Evolutionary conservation across 2,329 filamentous ascomycete species (phyloP).

Genomic region (Eurotiales sp.): DNA sequence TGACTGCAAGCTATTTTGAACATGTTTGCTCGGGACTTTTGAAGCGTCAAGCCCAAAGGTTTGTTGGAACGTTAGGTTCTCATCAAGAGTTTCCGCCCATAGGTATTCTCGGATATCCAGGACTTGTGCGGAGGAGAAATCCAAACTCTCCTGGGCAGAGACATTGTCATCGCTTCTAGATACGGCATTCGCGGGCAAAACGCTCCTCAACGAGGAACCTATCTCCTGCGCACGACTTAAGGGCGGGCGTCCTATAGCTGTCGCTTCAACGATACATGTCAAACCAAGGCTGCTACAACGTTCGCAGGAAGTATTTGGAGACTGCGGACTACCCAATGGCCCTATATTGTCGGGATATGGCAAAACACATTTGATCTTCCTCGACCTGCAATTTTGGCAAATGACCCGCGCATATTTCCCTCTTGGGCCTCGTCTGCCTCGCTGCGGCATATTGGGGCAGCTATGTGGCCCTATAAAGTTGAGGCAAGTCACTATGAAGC

Average conservation of each 20-base stretch:
- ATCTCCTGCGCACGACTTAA: no score
- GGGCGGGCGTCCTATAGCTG: slow-evolving; percentile 16
- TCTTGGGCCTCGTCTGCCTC: slow-evolving; percentile 6
- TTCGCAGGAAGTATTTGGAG: slow-evolving; percentile 15
- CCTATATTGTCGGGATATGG: slow-evolving; percentile 6
- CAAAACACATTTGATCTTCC: slow-evolving; percentile 21
- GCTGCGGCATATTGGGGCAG: no score
- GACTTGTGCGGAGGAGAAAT: no score
- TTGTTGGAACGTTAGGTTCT: no score
- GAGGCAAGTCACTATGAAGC: no score
- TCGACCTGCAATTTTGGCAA: slow-evolving; percentile 18
- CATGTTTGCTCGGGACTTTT: not conserved
- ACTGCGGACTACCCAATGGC: slow-evolving; percentile 12
- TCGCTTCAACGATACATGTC: slow-evolving; percentile 18
- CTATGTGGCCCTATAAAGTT: no score
- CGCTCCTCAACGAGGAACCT: no score
- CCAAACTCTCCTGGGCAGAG: not conserved
- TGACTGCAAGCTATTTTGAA: not conserved
- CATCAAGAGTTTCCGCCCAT: no score
- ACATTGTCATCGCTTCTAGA: not conserved
- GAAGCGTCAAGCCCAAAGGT: no score
- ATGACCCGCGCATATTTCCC: slow-evolving; percentile 19
- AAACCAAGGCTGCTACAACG: slow-evolving; percentile 18
- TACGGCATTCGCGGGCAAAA: no score
- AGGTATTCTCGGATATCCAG: no score